Percentiles rank a stretch among this genome's conserved stretches.
phyloP scores from a whole-genome alignment of 176 grass and related monocot species.

The Eleusine coracana region DNA sequence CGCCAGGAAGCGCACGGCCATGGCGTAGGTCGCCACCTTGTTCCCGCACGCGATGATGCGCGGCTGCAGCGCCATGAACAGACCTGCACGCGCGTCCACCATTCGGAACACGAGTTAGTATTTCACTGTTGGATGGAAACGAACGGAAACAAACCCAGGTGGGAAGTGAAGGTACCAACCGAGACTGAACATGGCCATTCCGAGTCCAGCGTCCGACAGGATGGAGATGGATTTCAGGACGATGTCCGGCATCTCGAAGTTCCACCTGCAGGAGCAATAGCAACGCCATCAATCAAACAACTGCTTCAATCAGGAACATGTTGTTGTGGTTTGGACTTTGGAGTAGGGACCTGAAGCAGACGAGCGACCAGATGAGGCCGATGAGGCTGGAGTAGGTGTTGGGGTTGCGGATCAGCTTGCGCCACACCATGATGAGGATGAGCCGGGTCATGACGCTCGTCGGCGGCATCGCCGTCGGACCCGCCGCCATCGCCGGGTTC shows the following conservation, averaged over 20 bases:
- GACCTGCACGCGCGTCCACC: slow-evolving; percentile 42
- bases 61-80: slow-evolving; percentile 99
- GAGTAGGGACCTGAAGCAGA: slow-evolving; percentile 85
- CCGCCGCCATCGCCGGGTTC: not conserved
- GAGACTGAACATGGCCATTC: slow-evolving; percentile 99
- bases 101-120: not conserved
- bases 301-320: not conserved
- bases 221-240: slow-evolving; percentile 88
- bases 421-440: slow-evolving; percentile 99
- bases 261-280: slow-evolving; percentile 63
- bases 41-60: slow-evolving; percentile 97
- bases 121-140: slow-evolving; percentile 31
- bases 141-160: not conserved
- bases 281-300: slow-evolving; percentile 8
- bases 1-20: slow-evolving; percentile 87
- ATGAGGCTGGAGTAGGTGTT: slow-evolving; percentile 99
- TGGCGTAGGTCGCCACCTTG: slow-evolving; percentile 80
- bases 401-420: slow-evolving; percentile 98
- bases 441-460: slow-evolving; percentile 97
- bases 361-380: slow-evolving; percentile 92
- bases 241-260: slow-evolving; percentile 94
- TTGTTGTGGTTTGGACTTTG: not conserved
- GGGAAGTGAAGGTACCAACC: slow-evolving; percentile 47
- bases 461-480: slow-evolving; percentile 82
- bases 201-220: slow-evolving; percentile 95